Conservation (phyloP, 2,329 filamentous ascomycete genomes). For the Monilinia aucupariae region DNA sequence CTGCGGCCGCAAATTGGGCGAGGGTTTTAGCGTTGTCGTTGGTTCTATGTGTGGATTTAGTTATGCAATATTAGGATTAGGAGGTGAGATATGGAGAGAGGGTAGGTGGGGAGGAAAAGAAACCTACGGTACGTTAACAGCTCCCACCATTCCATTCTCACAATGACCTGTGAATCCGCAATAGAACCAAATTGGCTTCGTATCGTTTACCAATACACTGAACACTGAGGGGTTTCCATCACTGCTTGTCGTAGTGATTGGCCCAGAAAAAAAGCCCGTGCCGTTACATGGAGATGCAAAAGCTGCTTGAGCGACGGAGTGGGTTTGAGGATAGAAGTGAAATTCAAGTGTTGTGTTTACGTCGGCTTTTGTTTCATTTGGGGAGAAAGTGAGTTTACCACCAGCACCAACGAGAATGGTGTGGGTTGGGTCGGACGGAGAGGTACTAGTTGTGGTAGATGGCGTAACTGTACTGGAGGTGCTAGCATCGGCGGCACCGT, state of each 20-base stretch:
- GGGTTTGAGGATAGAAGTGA: constrained; percentile 48
- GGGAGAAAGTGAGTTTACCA: constrained; percentile 43
- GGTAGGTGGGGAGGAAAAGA: background rate
- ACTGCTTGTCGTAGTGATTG: constrained; percentile 16
- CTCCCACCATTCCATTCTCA: constrained; percentile 40
- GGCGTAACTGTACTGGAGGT: constrained; percentile 19
- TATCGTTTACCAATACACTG: constrained; percentile 38
- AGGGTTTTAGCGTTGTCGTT: constrained; percentile 2
- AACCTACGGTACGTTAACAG: constrained; percentile 38
- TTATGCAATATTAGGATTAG: background rate
- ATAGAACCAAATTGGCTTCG: constrained; percentile 42
- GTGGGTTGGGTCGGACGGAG: constrained; percentile 24
- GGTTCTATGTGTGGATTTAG: background rate
- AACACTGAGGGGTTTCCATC: constrained; percentile 37
- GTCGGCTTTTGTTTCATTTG: constrained; percentile 45
- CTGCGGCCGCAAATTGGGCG: background rate
- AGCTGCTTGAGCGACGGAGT: constrained; percentile 42
- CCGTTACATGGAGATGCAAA: constrained; percentile 35
- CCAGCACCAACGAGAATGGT: constrained; percentile 34
- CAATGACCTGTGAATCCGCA: constrained; percentile 39
- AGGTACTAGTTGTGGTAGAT: constrained; percentile 13
- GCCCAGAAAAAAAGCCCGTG: constrained; percentile 29
- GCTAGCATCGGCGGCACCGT: constrained; percentile 10
- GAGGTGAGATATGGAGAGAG: background rate
- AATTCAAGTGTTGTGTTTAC: constrained; percentile 50